These are phyloP conservation scores for Pestalotiopsis sp. DNA, from an alignment of 2,329 filamentous ascomycete genomes.

Conservation along the genomic window DNA sequence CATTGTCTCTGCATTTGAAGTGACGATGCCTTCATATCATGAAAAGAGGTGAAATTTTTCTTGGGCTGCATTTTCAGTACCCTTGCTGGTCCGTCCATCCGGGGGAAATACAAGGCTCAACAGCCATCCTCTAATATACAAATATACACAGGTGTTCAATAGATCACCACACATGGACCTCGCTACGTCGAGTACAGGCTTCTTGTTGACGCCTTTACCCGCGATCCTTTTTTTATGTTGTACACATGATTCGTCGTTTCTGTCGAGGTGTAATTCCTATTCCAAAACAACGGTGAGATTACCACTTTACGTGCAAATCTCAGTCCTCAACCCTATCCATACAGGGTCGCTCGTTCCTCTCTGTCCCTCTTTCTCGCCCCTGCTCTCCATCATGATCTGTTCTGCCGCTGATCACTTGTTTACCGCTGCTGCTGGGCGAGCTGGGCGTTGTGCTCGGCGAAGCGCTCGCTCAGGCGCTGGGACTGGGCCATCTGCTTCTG, in stretches of 20 bases:
- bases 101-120: neutral
- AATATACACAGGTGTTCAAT: neutral
- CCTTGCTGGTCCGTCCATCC: neutral
- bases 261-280: neutral
- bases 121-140: neutral
- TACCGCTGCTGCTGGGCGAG: conserved; percentile 56
- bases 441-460: conserved; percentile 70
- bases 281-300: neutral
- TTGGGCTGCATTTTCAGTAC: neutral
- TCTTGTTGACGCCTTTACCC: neutral
- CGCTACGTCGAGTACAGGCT: neutral
- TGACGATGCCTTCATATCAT: neutral
- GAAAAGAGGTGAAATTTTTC: conserved; percentile 6
- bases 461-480: conserved; percentile 87
- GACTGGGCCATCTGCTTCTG: conserved; percentile 94
- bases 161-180: neutral
- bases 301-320: neutral
- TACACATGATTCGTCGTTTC: neutral
- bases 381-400: neutral
- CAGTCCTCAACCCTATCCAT: neutral
- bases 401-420: conserved; percentile 17
- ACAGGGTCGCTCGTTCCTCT: neutral
- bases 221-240: neutral
- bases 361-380: neutral
- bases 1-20: neutral